A percentile compares a stretch with the other conserved stretches of the same genome.
phyloP scores from a whole-genome alignment of 345 rosid species.

The Citrus cavaleriei region DNA sequence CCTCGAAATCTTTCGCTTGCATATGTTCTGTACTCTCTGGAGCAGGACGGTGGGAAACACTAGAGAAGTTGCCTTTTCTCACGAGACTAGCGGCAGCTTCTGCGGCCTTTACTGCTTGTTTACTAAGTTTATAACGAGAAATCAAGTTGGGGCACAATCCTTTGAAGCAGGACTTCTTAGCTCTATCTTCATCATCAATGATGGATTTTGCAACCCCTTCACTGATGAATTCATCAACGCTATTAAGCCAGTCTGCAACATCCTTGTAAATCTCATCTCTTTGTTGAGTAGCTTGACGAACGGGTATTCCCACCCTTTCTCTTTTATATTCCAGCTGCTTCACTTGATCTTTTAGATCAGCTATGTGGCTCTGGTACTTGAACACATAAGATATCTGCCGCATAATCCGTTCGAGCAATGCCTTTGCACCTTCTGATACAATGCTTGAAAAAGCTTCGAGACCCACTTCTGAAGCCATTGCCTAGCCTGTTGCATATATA shows the following conservation, averaged over 20 bases:
- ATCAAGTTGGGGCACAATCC: not conserved
- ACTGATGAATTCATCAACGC: not conserved
- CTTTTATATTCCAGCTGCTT: rapidly evolving
- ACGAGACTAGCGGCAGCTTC: not conserved
- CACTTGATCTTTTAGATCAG: rapidly evolving
- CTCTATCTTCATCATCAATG: not conserved
- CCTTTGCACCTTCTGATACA: too few relatives aligned
- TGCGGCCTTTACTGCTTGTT: not conserved
- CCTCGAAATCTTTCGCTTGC: not conserved
- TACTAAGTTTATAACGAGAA: not conserved
- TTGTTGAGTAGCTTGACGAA: rapidly evolving
- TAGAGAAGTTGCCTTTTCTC: not conserved
- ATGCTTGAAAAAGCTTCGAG: too few relatives aligned
- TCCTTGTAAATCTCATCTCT: not conserved
- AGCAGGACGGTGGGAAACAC: not conserved
- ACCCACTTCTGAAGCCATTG: not conserved
- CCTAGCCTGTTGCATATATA: too few relatives aligned
- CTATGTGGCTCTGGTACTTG: too few relatives aligned
- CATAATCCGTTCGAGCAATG: too few relatives aligned
- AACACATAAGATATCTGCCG: too few relatives aligned
- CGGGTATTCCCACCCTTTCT: too few relatives aligned
- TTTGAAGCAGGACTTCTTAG: not conserved
- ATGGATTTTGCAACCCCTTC: not conserved
- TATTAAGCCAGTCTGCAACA: not conserved
- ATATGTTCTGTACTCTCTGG: too few relatives aligned